Conservation (phyloP, 2,329 filamentous ascomycete genomes). For the Camptophora hylomeconis region DNA sequence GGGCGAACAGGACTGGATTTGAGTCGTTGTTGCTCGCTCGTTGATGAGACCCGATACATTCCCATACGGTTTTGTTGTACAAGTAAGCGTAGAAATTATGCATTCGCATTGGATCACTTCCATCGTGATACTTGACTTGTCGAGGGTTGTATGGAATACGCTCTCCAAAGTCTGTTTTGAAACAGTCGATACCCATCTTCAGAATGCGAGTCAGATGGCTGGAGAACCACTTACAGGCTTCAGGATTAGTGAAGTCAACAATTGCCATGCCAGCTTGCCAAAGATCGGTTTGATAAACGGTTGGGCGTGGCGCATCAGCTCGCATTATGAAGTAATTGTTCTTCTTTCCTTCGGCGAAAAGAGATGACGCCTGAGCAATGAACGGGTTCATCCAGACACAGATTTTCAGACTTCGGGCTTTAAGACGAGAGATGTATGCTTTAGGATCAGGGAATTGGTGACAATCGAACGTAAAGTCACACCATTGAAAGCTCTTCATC, state of each 20-base stretch:
- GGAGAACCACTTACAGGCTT: conserved; percentile 52
- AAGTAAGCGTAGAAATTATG: conserved; percentile 66
- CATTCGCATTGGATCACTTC: conserved; percentile 51
- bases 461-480: conserved; percentile 58
- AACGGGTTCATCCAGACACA: conserved; percentile 70
- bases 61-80: conserved; percentile 59
- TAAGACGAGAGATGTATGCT: conserved; percentile 50
- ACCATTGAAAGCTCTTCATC: conserved; percentile 65
- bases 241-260: conserved; percentile 62
- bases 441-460: conserved; percentile 57
- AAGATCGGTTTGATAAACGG: conserved; percentile 60
- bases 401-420: conserved; percentile 51
- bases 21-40: conserved; percentile 37
- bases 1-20: conserved; percentile 52
- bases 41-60: conserved; percentile 45
- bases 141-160: conserved; percentile 45
- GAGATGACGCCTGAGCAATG: conserved; percentile 53
- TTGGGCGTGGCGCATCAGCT: conserved; percentile 43
- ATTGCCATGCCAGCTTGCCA: conserved; percentile 69
- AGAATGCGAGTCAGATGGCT: conserved; percentile 50
- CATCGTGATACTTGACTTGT: conserved; percentile 53
- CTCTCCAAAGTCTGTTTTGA: conserved; percentile 69
- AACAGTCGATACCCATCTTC: conserved; percentile 54
- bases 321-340: conserved; percentile 59
- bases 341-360: conserved; percentile 48